These are phyloP conservation scores for Starmerella sp. DNA, from an alignment of 805 yeast genomes.

Conservation along the genomic window DNA sequence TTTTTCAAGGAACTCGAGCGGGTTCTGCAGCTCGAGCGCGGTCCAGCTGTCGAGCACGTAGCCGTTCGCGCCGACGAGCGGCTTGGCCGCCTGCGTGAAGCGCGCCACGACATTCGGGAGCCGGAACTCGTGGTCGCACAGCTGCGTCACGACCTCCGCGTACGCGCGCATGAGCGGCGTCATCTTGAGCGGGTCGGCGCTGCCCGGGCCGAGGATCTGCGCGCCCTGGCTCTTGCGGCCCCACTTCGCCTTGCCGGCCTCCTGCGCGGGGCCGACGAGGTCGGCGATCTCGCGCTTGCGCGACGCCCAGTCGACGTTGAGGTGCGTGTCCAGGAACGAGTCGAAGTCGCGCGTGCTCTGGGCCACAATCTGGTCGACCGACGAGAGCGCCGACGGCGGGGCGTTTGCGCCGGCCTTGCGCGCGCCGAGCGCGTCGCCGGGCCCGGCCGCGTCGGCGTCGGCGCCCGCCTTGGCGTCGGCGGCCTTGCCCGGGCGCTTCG, in stretches of 20 bases:
- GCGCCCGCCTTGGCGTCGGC: not conserved
- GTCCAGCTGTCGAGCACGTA: slow-evolving; percentile 18
- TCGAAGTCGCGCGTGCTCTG: slow-evolving; percentile 78
- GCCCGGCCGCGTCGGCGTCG: not conserved
- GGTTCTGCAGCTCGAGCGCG: slow-evolving; percentile 14
- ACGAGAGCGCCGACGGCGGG: slow-evolving; percentile 44
- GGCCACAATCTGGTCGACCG: slow-evolving; percentile 62
- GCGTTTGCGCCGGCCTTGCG: slow-evolving; percentile 50
- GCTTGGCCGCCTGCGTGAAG: slow-evolving; percentile 7
- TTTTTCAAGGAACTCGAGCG: slow-evolving; percentile 43
- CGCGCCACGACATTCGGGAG: slow-evolving; percentile 12
- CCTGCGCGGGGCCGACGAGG: slow-evolving; percentile 41
- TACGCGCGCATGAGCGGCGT: slow-evolving; percentile 17
- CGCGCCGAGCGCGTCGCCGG: slow-evolving; percentile 33
- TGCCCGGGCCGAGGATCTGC: slow-evolving; percentile 10
- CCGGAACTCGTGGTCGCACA: slow-evolving; percentile 11
- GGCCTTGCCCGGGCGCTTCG: not conserved
- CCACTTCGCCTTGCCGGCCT: not conserved
- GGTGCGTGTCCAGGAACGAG: slow-evolving; percentile 54
- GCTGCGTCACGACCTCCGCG: slow-evolving; percentile 11
- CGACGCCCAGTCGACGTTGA: slow-evolving; percentile 74
- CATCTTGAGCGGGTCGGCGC: slow-evolving; percentile 4
- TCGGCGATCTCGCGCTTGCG: slow-evolving; percentile 64
- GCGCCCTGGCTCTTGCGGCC: not conserved
- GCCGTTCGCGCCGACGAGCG: not conserved